Base-by-base conservation (phyloP, 1,284 basidiomycete genomes). In the Athelia psychrophila region DNA sequence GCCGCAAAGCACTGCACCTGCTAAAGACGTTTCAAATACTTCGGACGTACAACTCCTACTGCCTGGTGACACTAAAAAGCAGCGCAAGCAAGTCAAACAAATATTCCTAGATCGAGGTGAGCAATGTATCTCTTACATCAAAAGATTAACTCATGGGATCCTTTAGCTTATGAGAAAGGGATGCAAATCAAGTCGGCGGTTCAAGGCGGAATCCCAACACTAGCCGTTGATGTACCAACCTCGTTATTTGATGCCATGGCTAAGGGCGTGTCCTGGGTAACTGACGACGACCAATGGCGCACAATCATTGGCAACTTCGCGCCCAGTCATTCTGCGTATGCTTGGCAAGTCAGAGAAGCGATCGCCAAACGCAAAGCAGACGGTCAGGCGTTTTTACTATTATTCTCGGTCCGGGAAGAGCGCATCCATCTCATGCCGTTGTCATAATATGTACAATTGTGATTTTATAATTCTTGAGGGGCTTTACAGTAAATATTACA, bases 281-380 rank as follows among this genome's bases (percentile, higher is more conserved):
- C 77, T 2, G 86, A 88, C 54, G 89, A 92, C 52, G 87, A 91
- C 18, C 71, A 74, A 0, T 90, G 89, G 86, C 84, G 83, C 65
- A 56, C 71, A 3, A 74, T 91, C 38, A 60, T 76, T 3, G 68
- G 75, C 0, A 66, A 68, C 15, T 84, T 89, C 61, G 79, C 83
- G 0, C 71, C 76, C 20, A 73, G 79, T 44, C 78, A 81, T 50
- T 69, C 77, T 6, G 74, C 76, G 2, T 88, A 89, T 61, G 82
- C 83, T 0, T 64, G 77, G 40, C 83, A 88, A 56, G 68, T 91
- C 12, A 76, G 86, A 18, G 88, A 91, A 33, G 78, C 84, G 2
- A 76, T 81, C 2, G 64, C 70, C 22, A 83, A 78, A 59, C 77
- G 79, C 46, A 88, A 82, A 60, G 66, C 69, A 2, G 87, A 90